These are phyloP conservation scores for Durusdinium trenchii DNA, from an alignment of 73 alveolate genomes.

Conservation along the genomic window DNA sequence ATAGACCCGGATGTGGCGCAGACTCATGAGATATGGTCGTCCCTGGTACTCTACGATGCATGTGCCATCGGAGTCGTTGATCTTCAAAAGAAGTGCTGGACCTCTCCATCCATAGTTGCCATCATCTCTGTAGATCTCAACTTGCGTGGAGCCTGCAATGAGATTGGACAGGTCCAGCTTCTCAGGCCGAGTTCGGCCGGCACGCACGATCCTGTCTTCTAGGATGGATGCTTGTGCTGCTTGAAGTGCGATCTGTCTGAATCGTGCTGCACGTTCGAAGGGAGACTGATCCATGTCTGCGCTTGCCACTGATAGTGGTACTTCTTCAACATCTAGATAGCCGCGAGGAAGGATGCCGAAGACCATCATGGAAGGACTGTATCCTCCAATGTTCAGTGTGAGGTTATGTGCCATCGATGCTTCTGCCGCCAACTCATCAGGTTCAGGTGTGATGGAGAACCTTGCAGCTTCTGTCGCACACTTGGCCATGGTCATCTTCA, in stretches of 20 bases:
- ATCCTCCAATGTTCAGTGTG: not conserved
- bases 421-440: not conserved
- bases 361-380: not conserved
- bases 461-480: not conserved
- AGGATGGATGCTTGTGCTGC: not conserved
- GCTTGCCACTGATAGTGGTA: too few relatives aligned
- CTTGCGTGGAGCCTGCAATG: not conserved
- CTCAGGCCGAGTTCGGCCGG: not conserved
- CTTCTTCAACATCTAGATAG: not conserved
- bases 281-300: not conserved
- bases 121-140: conserved; percentile 5
- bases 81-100: not conserved
- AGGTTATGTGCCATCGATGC: not conserved
- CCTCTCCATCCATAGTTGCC: conserved; percentile 25
- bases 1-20: not conserved
- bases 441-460: not conserved
- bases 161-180: not conserved
- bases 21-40: not conserved
- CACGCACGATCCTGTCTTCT: conserved; percentile 22
- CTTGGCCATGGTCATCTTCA: conserved; percentile 1
- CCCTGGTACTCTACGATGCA: not conserved
- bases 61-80: not conserved
- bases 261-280: not conserved
- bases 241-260: not conserved
- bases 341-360: not conserved